Conservation (phyloP, 2,329 filamentous ascomycete species). For the Lasiodiplodia citricola region DNA sequence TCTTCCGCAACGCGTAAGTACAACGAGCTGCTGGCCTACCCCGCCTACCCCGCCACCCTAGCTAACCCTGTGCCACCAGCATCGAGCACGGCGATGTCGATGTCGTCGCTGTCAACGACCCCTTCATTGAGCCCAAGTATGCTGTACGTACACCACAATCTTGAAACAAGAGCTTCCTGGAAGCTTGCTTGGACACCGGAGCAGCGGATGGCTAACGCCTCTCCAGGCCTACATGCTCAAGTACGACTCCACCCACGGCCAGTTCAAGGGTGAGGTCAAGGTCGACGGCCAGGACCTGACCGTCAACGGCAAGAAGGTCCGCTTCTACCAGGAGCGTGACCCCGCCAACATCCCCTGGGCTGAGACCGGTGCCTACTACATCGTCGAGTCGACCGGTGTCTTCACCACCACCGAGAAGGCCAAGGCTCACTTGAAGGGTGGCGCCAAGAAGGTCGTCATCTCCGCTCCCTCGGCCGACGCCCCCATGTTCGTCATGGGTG, state of each 20-base stretch:
- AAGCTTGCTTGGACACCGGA: slow-evolving; percentile 6
- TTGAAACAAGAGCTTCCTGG: not conserved
- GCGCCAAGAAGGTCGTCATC: slow-evolving; percentile 92
- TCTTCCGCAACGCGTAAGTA: slow-evolving; percentile 94
- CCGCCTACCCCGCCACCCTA: slow-evolving; percentile 15
- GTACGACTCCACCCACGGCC: slow-evolving; percentile 96
- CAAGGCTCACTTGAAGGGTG: slow-evolving; percentile 89
- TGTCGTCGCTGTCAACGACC: slow-evolving; percentile 97
- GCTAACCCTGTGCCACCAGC: slow-evolving; percentile 46
- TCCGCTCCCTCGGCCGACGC: slow-evolving; percentile 92
- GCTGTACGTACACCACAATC: slow-evolving; percentile 71
- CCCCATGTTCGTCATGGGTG: slow-evolving; percentile 99
- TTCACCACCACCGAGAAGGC: slow-evolving; percentile 99
- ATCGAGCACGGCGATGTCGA: slow-evolving; percentile 87
- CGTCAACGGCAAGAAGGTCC: slow-evolving; percentile 93
- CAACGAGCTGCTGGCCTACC: slow-evolving; percentile 22
- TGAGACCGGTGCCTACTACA: slow-evolving; percentile 86
- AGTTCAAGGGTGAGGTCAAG: slow-evolving; percentile 91
- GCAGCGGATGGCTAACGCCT: slow-evolving; percentile 36
- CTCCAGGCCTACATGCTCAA: slow-evolving; percentile 97
- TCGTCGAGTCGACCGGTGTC: slow-evolving; percentile 97
- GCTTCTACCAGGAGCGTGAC: slow-evolving; percentile 93
- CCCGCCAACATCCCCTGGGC: slow-evolving; percentile 88
- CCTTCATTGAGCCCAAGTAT: slow-evolving; percentile 98
- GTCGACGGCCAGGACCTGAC: slow-evolving; percentile 74